Conservation (phyloP, 2,329 filamentous ascomycete species). For the Ilyonectria robusta region DNA sequence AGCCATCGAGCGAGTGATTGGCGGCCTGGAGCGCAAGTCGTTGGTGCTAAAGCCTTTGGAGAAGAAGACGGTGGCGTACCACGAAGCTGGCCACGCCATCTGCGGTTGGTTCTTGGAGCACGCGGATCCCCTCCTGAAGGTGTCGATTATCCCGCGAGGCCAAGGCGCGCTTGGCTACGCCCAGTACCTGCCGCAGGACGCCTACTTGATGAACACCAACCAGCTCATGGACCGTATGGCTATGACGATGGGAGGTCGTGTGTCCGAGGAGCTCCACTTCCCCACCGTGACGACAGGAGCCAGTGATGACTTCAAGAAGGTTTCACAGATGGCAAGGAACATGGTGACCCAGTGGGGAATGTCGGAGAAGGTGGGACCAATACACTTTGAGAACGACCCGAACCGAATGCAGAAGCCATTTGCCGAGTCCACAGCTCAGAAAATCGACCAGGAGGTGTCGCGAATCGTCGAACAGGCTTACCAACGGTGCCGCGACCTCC, state of each 20-base stretch:
- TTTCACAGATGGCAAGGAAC: conserved; percentile 92
- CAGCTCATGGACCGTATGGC: conserved; percentile 99
- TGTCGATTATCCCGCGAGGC: conserved; percentile 97
- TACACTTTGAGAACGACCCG: conserved; percentile 89
- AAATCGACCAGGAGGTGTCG: conserved; percentile 92
- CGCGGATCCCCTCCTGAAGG: conserved; percentile 97
- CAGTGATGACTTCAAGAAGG: conserved; percentile 98
- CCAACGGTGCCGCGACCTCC: conserved; percentile 86
- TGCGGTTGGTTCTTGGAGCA: conserved; percentile 98
- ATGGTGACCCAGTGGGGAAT: conserved; percentile 99
- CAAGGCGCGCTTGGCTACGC: conserved; percentile 95
- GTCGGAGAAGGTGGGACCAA: conserved; percentile 92
- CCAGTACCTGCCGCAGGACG: conserved; percentile 95
- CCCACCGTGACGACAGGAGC: conserved; percentile 95
- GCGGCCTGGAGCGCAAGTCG: conserved; percentile 97
- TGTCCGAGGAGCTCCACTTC: conserved; percentile 97
- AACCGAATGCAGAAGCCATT: conserved; percentile 94
- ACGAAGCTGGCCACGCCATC: conserved; percentile 98
- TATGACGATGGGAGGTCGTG: conserved; percentile 96
- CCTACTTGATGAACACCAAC: conserved; percentile 94
- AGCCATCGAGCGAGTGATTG: conserved; percentile 97
- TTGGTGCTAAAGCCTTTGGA: conserved; percentile 93
- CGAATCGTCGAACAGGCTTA: conserved; percentile 95
- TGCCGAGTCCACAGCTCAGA: conserved; percentile 91
- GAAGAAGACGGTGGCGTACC: conserved; percentile 96